These are phyloP conservation scores for Fusarium longipes DNA, from an alignment of 2,329 filamentous ascomycete species.

Conservation along the genomic window DNA sequence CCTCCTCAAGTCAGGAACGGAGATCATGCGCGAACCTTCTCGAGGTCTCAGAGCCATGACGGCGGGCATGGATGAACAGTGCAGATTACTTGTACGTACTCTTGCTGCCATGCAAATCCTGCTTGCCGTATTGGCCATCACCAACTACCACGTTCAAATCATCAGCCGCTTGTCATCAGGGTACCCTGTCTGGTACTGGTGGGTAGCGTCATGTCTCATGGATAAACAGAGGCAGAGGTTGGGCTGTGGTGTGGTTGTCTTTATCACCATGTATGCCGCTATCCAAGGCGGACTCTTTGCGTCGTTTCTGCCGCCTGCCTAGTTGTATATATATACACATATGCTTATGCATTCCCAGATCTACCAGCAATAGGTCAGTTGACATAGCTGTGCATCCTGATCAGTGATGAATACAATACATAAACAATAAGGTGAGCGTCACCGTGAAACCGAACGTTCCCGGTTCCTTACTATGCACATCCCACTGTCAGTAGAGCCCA, in stretches of 20 bases:
- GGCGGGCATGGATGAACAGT: slow-evolving; percentile 18
- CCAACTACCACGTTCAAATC: slow-evolving; percentile 92
- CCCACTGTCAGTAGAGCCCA: background rate
- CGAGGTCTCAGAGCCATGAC: slow-evolving; percentile 10
- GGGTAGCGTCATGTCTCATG: slow-evolving; percentile 68
- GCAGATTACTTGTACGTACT: slow-evolving; percentile 57
- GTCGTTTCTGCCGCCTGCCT: slow-evolving; percentile 92
- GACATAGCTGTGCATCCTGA: background rate
- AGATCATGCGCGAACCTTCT: slow-evolving; percentile 47
- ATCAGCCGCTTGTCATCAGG: slow-evolving; percentile 89
- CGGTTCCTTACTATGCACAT: background rate
- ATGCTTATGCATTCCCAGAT: background rate
- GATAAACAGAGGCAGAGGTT: slow-evolving; percentile 49
- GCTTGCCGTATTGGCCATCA: slow-evolving; percentile 77
- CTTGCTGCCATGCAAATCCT: slow-evolving; percentile 79
- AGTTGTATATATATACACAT: background rate
- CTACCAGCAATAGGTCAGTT: no score
- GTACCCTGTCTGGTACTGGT: slow-evolving; percentile 91
- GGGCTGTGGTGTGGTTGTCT: slow-evolving; percentile 63
- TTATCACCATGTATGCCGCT: slow-evolving; percentile 83
- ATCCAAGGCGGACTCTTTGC: slow-evolving; percentile 88
- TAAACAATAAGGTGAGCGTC: background rate
- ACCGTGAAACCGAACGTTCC: background rate
- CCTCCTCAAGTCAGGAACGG: slow-evolving; percentile 67
- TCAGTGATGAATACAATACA: background rate